Conservation (phyloP, 2,329 filamentous ascomycete species). For the Botrytis cinerea region DNA sequence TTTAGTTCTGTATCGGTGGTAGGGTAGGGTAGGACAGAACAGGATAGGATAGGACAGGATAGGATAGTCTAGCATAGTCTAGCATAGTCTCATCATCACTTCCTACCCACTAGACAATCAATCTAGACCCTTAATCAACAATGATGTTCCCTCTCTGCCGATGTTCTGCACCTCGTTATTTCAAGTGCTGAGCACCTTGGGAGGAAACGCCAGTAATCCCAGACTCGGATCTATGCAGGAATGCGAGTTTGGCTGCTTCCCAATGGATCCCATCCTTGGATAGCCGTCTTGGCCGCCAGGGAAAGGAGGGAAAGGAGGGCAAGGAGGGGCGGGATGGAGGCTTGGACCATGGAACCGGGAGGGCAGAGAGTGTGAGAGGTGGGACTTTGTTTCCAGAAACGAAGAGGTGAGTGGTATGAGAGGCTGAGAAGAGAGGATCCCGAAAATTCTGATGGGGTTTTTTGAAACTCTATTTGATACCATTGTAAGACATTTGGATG, state of each 20-base stretch:
- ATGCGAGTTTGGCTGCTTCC: neutral
- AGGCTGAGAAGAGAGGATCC: neutral
- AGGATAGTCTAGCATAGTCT: no score
- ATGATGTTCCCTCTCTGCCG: neutral
- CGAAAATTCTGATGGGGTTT: neutral
- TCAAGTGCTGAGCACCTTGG: neutral
- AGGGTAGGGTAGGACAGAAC: neutral
- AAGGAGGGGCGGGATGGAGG: neutral
- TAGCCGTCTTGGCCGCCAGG: neutral
- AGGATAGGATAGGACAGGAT: no score
- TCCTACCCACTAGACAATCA: neutral
- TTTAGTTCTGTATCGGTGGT: no score
- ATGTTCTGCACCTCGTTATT: neutral
- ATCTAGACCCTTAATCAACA: constrained; percentile 5
- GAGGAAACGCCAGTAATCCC: neutral
- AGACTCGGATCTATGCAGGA: constrained; percentile 14
- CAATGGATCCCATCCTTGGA: neutral
- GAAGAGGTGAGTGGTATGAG: neutral
- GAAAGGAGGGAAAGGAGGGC: no score
- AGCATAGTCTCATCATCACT: no score
- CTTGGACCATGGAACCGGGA: neutral
- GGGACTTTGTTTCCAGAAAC: neutral
- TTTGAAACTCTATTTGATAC: neutral
- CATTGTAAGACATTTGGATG: neutral
- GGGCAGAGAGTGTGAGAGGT: neutral